Base-by-base conservation (phyloP, 371 early-diverging fungal genomes). In the Cokeromyces recurvatus region DNA sequence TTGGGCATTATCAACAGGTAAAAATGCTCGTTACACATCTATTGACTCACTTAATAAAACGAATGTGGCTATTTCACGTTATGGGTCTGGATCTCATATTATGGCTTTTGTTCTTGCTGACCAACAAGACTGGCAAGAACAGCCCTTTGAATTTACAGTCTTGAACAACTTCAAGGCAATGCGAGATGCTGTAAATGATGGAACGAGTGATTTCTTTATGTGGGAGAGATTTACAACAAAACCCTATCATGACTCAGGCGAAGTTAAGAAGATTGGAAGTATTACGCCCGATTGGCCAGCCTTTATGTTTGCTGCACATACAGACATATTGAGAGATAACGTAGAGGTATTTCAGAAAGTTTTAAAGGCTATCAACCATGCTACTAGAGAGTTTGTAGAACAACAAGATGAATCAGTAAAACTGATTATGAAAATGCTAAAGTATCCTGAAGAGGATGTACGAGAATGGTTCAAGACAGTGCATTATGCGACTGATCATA, bases 241-340 rank as follows among this genome's bases (percentile, higher is more conserved):
- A 62, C 84, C 87, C 3, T 84, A 88, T 55, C 89, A 88, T 49
- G 86, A 84, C 36, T 71, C 76, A 19, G 77, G 81, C 4, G 80
- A 81, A 51, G 80, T 92, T 36, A 73, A 78, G 35, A 81, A 79
- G 40, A 79, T 89, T 41, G 85, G 86, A 20, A 78, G 81, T 8
- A 85, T 92, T 44, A 78, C 84, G 0, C 89, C 91, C n/a, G 89
- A 89, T 7, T 92, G 93, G 93, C 90, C 91, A 20, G 89, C 91
- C 5, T 92, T 92, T 59, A 60, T 84, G 64, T 77, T 90, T 53
- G 93, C 88, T 6, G 88, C 86, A 25, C 77, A 75, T 16, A 55
- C 51, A 0, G 72, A 76, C 48, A 59, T 80, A 16, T 52, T 83
- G 10, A 23, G 37, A 5, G 19, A 16, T 1, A 45, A 68, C 40